Percentiles rank a stretch among this genome's conserved stretches.
phyloP scores from a whole-genome alignment of 805 yeast species.

The Lachancea mirantina region DNA sequence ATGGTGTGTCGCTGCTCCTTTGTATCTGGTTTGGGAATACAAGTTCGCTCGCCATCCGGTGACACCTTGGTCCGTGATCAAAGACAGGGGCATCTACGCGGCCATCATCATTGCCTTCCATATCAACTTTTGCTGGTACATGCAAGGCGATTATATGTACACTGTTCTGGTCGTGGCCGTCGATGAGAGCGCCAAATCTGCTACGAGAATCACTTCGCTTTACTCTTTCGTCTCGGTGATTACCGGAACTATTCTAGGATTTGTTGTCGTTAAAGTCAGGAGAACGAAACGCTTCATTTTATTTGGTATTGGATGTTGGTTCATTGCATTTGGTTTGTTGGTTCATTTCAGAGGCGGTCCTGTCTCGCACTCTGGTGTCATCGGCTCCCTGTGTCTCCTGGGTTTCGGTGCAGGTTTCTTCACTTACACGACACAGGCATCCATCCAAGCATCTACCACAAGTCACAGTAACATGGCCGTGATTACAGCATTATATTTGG shows the following conservation, averaged over 20 bases:
- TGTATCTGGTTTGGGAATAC: slow-evolving; percentile 50
- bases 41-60: slow-evolving; percentile 49
- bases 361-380: slow-evolving; percentile 46
- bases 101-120: slow-evolving; percentile 51
- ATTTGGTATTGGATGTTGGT: slow-evolving; percentile 52
- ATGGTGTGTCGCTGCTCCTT: slow-evolving; percentile 43
- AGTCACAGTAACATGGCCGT: slow-evolving; percentile 58
- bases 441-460: slow-evolving; percentile 49
- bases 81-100: slow-evolving; percentile 60
- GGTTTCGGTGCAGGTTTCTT: slow-evolving; percentile 74
- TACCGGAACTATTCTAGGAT: slow-evolving; percentile 51
- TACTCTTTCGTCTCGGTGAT: slow-evolving; percentile 62
- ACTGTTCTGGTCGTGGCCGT: slow-evolving; percentile 55
- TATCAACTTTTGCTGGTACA: slow-evolving; percentile 51
- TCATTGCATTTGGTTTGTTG: slow-evolving; percentile 53
- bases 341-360: slow-evolving; percentile 47
- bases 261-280: slow-evolving; percentile 42
- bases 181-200: slow-evolving; percentile 48
- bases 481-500: slow-evolving; percentile 48
- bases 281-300: slow-evolving; percentile 53
- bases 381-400: slow-evolving; percentile 55
- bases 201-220: slow-evolving; percentile 56
- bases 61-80: slow-evolving; percentile 45
- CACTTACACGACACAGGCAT: slow-evolving; percentile 56
- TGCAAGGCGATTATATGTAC: slow-evolving; percentile 61